Base-by-base conservation (phyloP, 129 eudicot species). In the Helianthus tuberosus region DNA sequence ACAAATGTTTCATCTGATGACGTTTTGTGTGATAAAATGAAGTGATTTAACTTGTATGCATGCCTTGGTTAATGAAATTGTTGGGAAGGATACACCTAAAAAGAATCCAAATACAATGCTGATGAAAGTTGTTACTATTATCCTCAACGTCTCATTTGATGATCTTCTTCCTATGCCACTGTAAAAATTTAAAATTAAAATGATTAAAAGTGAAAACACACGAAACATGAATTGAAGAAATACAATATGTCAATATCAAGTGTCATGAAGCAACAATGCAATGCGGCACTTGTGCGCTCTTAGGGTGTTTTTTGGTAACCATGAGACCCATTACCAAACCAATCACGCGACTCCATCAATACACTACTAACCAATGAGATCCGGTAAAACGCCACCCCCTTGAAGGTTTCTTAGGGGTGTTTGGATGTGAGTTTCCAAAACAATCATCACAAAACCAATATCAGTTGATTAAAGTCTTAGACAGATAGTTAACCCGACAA, bases 91-190 rank as follows among this genome's bases (percentile, higher is more conserved):
- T 44, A 69, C 84, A 20, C 97, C 98, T 76, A 94, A 20, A 74
- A 84, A 84, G 74, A 90, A 84, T 66, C 98, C 98, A 74, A 94
- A 68, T 11, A 94, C 83, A 66, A 88, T 64, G 50, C 97, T 91
- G 36, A 83, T 81, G 50, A 88, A 82, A 58, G 98, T 81, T 5
- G 93, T 94, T 67, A 90, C 84, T 44, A 90, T 63, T 55, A 94
- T 82, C 88, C 87, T 86, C 97, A 88, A 81, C 29, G 84, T 76
- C 77, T 85, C 87, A 46, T 93, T 85, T 17, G 96, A 68, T 69
- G 96, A 68, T 72, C 82, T 83, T 83, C 93, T 88, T 8, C 9
- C 11, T 32, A 72, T 79, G 41, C 59, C 74, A 69, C 96, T 88
- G 86, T 82, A 75, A 4, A 68, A 46, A 73, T 61, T 61, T 41